A percentile compares a stretch with the other conserved stretches of the same genome.
phyloP scores from a whole-genome alignment of 2,329 filamentous ascomycete species.

The Gaeumannomyces sp. region DNA sequence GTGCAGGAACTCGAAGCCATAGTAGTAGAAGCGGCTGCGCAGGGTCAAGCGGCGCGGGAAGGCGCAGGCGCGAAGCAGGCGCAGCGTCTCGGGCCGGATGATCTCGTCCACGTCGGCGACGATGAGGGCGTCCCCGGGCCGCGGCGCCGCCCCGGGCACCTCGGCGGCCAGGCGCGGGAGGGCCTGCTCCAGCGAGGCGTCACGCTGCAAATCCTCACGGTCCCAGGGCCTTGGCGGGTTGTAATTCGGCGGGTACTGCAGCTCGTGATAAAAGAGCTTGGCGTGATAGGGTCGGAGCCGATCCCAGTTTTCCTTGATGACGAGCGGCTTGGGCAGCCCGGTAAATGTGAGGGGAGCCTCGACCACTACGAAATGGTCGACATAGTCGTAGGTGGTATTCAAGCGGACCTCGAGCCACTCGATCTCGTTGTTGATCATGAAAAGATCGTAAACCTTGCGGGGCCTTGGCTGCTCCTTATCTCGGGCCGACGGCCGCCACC shows the following conservation, averaged over 20 bases:
- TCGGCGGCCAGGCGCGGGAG: conserved; percentile 40
- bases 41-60: conserved; percentile 49
- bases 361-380: conserved; percentile 61
- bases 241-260: conserved; percentile 38
- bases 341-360: conserved; percentile 55
- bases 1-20: conserved; percentile 49
- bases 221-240: conserved; percentile 38
- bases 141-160: conserved; percentile 27
- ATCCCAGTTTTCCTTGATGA: conserved; percentile 45
- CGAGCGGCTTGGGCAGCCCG: conserved; percentile 46
- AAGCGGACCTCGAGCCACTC: conserved; percentile 62
- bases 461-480: conserved; percentile 8
- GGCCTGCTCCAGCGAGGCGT: conserved; percentile 53
- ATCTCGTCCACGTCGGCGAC: conserved; percentile 58
- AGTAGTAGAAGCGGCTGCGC: conserved; percentile 48
- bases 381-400: conserved; percentile 47
- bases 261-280: conserved; percentile 55
- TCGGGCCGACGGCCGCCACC: neutral
- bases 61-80: conserved; percentile 41
- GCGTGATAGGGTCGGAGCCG: conserved; percentile 45
- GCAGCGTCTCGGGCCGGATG: conserved; percentile 42
- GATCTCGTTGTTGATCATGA: conserved; percentile 57
- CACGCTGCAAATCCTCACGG: conserved; percentile 42
- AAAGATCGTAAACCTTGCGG: conserved; percentile 54
- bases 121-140: conserved; percentile 47